A percentile compares a stretch with the other conserved stretches of the same genome.
Conservation (phyloP, 176 grass and related monocot genomes). For the Coix lacrymajobi region DNA sequence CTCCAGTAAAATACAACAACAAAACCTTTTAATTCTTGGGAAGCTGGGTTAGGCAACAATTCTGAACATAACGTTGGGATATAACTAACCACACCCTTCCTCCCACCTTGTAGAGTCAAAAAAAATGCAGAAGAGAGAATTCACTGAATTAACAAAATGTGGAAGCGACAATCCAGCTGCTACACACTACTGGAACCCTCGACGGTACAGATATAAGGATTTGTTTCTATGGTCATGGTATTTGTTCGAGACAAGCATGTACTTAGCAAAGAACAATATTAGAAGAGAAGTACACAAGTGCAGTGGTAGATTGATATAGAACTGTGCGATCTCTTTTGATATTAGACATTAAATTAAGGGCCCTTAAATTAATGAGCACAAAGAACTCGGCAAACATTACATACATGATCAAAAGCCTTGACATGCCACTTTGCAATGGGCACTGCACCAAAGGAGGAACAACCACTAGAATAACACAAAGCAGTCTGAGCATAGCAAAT, state of each 20-base stretch:
- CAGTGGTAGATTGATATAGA: neutral
- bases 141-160: neutral
- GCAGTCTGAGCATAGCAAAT: neutral
- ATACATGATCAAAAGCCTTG: neutral
- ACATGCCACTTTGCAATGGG: neutral
- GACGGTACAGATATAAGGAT: neutral
- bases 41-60: neutral
- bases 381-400: neutral
- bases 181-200: neutral
- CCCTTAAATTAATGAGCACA: neutral
- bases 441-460: neutral
- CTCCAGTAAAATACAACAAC: neutral
- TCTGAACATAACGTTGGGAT: neutral
- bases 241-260: neutral
- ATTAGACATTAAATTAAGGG: neutral
- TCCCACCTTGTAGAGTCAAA: neutral
- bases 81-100: neutral
- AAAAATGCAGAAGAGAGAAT: neutral
- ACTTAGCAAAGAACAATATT: neutral
- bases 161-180: neutral
- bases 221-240: neutral
- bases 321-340: neutral
- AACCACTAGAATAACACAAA: neutral
- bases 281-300: neutral
- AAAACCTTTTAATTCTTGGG: neutral